phyloP scores from a whole-genome alignment of 176 grass and related monocot species.

The Urochloa ruziziensis region DNA sequence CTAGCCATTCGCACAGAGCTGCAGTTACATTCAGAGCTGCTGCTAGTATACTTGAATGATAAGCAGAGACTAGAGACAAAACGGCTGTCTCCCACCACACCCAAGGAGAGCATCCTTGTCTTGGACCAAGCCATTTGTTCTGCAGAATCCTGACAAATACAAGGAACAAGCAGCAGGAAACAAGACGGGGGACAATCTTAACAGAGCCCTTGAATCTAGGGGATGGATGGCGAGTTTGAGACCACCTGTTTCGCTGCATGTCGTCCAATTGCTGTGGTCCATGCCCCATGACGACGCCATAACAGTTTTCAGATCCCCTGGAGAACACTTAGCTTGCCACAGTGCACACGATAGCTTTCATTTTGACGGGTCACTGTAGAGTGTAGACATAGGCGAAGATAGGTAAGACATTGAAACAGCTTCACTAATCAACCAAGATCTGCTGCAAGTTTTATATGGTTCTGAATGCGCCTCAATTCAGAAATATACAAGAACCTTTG shows the following conservation, averaged over 20 bases:
- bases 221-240: constrained; percentile 10
- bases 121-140: constrained; percentile 15
- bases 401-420: neutral
- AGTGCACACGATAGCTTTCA: neutral
- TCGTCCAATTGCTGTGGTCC: constrained; percentile 16
- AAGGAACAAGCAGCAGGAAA: constrained; percentile 45
- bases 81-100: constrained; percentile 4
- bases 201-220: constrained; percentile 40
- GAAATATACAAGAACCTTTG: neutral
- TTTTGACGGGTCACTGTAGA: neutral
- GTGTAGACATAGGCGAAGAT: neutral
- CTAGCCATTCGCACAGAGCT: neutral
- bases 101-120: constrained; percentile 8
- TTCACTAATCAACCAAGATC: neutral
- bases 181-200: constrained; percentile 25
- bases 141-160: constrained; percentile 22
- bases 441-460: neutral
- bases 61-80: constrained; percentile 7
- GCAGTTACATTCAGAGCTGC: neutral
- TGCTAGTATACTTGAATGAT: neutral
- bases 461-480: neutral
- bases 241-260: neutral
- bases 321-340: neutral
- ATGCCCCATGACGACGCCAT: constrained; percentile 20
- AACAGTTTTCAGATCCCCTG: neutral